Conservation (phyloP, 2,329 filamentous ascomycete species). For the Zymoseptoria ardabiliae region DNA sequence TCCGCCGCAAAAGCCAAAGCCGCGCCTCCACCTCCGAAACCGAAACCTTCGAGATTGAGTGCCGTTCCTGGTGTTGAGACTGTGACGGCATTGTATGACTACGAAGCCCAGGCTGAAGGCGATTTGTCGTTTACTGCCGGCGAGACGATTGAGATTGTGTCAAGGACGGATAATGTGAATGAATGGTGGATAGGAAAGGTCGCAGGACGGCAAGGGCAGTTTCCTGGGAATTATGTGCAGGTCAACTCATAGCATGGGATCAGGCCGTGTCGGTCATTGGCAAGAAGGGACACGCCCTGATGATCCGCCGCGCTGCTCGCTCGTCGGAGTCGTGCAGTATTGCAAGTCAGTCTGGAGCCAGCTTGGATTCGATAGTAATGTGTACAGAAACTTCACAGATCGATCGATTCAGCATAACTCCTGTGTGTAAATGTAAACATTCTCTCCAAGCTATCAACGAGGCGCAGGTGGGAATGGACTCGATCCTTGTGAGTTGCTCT, state of each 20-base stretch:
- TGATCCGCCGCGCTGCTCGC: too few species aligned
- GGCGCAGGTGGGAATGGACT: too few species aligned
- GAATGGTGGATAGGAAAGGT: constrained; percentile 94
- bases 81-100: constrained; percentile 89
- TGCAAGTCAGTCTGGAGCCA: too few species aligned
- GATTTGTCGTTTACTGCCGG: constrained; percentile 86
- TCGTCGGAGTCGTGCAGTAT: too few species aligned
- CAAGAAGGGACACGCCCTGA: too few species aligned
- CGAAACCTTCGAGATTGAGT: constrained; percentile 64
- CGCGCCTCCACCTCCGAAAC: constrained; percentile 45
- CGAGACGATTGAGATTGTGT: constrained; percentile 82
- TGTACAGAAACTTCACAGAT: too few species aligned
- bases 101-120: constrained; percentile 88
- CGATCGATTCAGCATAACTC: too few species aligned
- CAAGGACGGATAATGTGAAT: constrained; percentile 70
- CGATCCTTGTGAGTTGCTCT: too few species aligned
- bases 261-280: not conserved
- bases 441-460: too few species aligned
- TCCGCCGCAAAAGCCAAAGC: constrained; percentile 42
- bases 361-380: too few species aligned
- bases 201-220: constrained; percentile 76
- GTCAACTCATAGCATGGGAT: constrained; percentile 27
- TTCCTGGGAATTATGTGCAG: constrained; percentile 64
- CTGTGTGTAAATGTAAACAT: too few species aligned
- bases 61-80: constrained; percentile 60